These are phyloP conservation scores for Meyerozyma sp. DNA, from an alignment of 1,139 yeast species.

Conservation along the genomic window DNA sequence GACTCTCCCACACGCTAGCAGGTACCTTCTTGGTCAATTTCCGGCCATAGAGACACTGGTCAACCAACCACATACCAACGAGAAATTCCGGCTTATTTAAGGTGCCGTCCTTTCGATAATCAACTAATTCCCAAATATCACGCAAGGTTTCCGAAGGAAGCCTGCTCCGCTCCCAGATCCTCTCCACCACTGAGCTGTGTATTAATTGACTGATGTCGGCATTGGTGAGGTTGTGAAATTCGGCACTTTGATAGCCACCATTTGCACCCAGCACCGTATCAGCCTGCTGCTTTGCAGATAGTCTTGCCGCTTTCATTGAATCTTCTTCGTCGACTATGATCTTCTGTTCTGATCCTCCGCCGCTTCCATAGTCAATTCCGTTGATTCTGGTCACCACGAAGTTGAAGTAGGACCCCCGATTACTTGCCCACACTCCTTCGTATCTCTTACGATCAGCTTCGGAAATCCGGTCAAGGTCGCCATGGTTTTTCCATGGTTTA, in stretches of 20 bases:
- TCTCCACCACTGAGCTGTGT: slow-evolving; percentile 67
- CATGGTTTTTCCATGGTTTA: slow-evolving; percentile 93
- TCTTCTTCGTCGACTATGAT: slow-evolving; percentile 17
- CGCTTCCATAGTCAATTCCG: slow-evolving; percentile 29
- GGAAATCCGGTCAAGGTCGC: slow-evolving; percentile 52
- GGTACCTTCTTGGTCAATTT: slow-evolving; percentile 69
- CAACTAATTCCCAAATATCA: slow-evolving; percentile 78
- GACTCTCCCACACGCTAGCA: slow-evolving; percentile 61
- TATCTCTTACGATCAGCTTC: slow-evolving; percentile 80
- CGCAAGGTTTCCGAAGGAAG: slow-evolving; percentile 59
- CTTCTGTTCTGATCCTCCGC: slow-evolving; percentile 12
- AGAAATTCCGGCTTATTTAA: slow-evolving; percentile 76
- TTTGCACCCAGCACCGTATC: slow-evolving; percentile 6
- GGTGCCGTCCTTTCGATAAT: slow-evolving; percentile 69
- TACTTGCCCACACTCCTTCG: slow-evolving; percentile 92
- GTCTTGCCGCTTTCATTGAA: slow-evolving; percentile 25
- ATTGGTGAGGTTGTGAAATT: slow-evolving; percentile 26
- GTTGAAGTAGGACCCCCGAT: slow-evolving; percentile 60
- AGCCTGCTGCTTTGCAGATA: slow-evolving; percentile 19
- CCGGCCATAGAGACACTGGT: slow-evolving; percentile 91
- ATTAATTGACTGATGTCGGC: slow-evolving; percentile 38
- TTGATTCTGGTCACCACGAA: slow-evolving; percentile 28
- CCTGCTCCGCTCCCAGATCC: slow-evolving; percentile 76
- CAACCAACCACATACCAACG: slow-evolving; percentile 95
- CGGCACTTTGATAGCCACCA: slow-evolving; percentile 11